Evolutionary conservation across 208 protist species (phyloP), one percentile per base, ranked within the genome.

Genomic region (Crithidia fasciculata): DNA sequence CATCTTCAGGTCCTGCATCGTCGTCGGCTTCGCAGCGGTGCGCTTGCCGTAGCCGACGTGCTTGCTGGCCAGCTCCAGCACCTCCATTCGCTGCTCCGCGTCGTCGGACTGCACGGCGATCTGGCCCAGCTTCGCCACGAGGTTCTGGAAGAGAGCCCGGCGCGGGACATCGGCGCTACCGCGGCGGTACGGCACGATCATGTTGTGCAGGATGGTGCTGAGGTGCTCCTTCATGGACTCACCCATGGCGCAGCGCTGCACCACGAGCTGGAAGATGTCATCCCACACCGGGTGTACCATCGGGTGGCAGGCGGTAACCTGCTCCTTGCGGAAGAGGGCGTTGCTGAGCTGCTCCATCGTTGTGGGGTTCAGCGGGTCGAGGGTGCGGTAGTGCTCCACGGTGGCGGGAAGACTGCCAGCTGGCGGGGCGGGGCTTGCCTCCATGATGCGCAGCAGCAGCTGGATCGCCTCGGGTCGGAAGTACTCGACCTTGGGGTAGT

Each of bases 261-360:
- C 40, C n/a, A 96, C 74, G 40, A 94, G 82, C 37, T 89, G 57
- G 61, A 96, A 89, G 67, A 94, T 81, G 69, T 95, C 87, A n/a
- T 87, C 69, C 90, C 92, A 96, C 36, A 96, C 87, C 4, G 92
- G 92, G 80, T 96, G 92, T 28, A 95, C 84, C 92, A 95, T 95
- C 36, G 92, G 92, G 72, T 96, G 86, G 37, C 87, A 74, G 19
- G 81, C 72, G 2, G 87, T 95, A 18, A 94, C 90, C 79, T 95
- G 92, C 70, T 96, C 92, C 66, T 89, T 91, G 43, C 92, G 89
- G 69, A 96, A 96, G 8, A 96, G 84, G 6, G 92, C 88, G 72
- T 89, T 91, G 44, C 77, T 84, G 53, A 96, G 63, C 78, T 95
- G 92, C 77, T 96, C 90, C 77, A 95, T 81, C 8, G 79, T 84